Conservation (phyloP, 495 filamentous ascomycete genomes). For the Tuber borchii region DNA sequence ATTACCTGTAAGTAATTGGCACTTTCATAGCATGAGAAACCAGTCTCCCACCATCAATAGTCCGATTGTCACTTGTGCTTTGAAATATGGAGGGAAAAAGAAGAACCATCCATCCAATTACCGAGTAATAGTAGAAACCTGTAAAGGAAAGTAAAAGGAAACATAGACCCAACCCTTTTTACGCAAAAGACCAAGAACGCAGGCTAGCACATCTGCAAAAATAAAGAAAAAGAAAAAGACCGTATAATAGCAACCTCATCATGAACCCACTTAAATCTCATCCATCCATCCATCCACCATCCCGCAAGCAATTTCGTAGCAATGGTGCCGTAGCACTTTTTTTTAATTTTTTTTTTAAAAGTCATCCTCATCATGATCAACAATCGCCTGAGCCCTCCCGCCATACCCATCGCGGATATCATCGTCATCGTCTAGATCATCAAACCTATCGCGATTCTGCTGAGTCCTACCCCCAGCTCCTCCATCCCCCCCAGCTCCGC, state of each 20-base stretch:
- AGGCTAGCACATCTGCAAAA: slow-evolving; percentile 21
- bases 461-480: slow-evolving; percentile 40
- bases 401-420: slow-evolving; percentile 36
- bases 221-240: not conserved
- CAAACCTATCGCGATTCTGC: slow-evolving; percentile 9
- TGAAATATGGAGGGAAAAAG: not conserved
- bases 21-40: not conserved
- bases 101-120: not conserved
- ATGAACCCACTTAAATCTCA: not conserved
- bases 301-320: not conserved
- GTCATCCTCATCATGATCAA: slow-evolving; percentile 41
- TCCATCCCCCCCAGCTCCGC: slow-evolving; percentile 45
- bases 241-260: not conserved
- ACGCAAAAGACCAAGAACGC: slow-evolving; percentile 11
- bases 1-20: not conserved
- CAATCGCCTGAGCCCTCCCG: slow-evolving; percentile 13
- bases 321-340: not conserved
- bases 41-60: not conserved
- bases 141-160: not conserved
- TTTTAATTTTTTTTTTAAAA: too few relatives aligned
- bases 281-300: not conserved
- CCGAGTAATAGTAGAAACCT: not conserved
- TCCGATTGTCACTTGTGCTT: not conserved
- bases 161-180: slow-evolving; percentile 5
- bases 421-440: slow-evolving; percentile 40